Conservation (phyloP, 768 basidiomycete species). For the Macrolepiota dolichaula region DNA sequence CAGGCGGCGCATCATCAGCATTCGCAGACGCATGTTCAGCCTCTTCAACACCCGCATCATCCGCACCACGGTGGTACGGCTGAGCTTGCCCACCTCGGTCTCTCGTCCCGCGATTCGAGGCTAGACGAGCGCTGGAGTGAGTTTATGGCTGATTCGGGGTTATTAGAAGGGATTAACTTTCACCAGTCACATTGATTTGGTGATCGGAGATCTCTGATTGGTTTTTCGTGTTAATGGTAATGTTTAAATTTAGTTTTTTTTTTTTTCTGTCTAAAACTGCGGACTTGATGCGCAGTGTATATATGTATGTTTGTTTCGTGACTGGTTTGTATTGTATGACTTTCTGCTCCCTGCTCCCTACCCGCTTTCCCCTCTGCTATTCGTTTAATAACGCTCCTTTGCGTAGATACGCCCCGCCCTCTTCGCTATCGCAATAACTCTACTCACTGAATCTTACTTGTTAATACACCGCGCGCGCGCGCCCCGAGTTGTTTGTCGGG, state of each 20-base stretch:
- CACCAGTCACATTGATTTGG: not conserved
- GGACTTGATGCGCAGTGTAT: not conserved
- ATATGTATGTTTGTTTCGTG: not conserved
- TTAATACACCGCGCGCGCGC: too few relatives aligned
- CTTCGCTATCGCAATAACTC: too few relatives aligned
- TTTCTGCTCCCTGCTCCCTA: not conserved
- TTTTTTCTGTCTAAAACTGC: not conserved
- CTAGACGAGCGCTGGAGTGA: conserved; percentile 64
- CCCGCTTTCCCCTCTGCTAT: too few relatives aligned
- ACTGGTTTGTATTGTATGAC: too few relatives aligned
- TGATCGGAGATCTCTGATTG: not conserved
- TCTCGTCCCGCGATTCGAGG: conserved; percentile 57
- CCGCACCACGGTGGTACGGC: conserved; percentile 4
- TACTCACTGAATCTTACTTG: too few relatives aligned
- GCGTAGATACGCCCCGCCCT: too few relatives aligned
- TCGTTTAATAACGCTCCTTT: not conserved
- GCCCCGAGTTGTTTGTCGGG: too few relatives aligned
- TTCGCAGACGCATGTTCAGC: conserved; percentile 4
- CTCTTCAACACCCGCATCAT: not conserved
- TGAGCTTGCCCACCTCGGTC: conserved; percentile 57
- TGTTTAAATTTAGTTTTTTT: not conserved
- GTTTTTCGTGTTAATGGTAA: not conserved
- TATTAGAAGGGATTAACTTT: conserved; percentile 35
- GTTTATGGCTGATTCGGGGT: conserved; percentile 61
- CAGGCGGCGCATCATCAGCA: not conserved